Evolutionary conservation across 306 rosid species (phyloP).

Genomic region (Vigna mungo): DNA sequence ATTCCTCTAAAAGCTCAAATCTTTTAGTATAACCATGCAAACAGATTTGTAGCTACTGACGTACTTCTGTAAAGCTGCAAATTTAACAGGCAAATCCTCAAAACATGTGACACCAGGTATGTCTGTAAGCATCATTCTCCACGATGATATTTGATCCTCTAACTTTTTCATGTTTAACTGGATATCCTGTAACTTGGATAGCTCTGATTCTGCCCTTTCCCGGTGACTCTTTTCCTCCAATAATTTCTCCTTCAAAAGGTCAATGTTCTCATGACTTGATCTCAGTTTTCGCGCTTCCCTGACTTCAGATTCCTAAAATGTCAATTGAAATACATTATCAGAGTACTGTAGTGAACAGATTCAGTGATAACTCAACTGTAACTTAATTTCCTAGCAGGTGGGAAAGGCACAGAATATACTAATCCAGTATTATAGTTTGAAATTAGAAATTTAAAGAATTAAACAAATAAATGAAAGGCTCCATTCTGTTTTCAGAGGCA

Average conservation of each 20-base stretch:
- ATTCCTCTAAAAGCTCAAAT: slow-evolving; percentile 16
- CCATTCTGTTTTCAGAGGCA: slow-evolving; percentile 7
- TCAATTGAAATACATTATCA: slow-evolving; percentile 43
- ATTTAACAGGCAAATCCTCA: slow-evolving; percentile 80
- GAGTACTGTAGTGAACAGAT: slow-evolving; percentile 16
- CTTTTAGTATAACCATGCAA: slow-evolving; percentile 31
- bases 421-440: slow-evolving; percentile 15
- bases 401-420: neutral
- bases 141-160: slow-evolving; percentile 85
- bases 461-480: neutral
- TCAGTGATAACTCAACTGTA: slow-evolving; percentile 12
- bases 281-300: slow-evolving; percentile 90
- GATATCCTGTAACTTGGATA: slow-evolving; percentile 75
- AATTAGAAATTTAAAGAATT: slow-evolving; percentile 7
- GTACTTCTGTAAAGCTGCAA: slow-evolving; percentile 88
- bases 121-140: slow-evolving; percentile 63
- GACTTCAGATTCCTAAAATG: slow-evolving; percentile 86
- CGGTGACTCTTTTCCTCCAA: slow-evolving; percentile 73
- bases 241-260: slow-evolving; percentile 81
- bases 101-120: slow-evolving; percentile 81
- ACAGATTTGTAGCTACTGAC: slow-evolving; percentile 47
- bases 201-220: slow-evolving; percentile 81
- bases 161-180: slow-evolving; percentile 66
- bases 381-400: slow-evolving; percentile 23
- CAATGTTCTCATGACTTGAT: slow-evolving; percentile 74